These are phyloP conservation scores for Clarkia xantiana DNA, from an alignment of 345 rosid genomes.

Conservation along the genomic window DNA sequence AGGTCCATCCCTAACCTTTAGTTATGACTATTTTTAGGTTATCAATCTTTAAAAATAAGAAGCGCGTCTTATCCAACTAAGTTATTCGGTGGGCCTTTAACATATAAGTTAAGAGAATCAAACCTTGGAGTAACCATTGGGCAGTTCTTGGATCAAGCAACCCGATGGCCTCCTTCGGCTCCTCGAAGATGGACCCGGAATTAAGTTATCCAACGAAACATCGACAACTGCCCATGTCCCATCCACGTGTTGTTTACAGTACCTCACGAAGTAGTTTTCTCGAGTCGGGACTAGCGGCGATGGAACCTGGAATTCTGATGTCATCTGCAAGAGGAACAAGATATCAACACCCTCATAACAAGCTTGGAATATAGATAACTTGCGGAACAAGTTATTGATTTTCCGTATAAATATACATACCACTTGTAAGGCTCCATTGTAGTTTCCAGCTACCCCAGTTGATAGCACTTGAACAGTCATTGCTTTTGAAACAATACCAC, in stretches of 20 bases:
- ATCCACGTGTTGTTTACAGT: conserved; percentile 74
- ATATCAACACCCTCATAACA: too few species aligned
- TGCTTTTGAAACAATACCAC: conserved; percentile 81
- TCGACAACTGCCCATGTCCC: conserved; percentile 91
- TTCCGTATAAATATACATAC: conserved; percentile 17
- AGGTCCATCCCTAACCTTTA: too few species aligned
- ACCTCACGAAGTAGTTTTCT: conserved; percentile 71
- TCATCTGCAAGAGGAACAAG: conserved; percentile 36
- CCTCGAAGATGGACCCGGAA: conserved; percentile 31
- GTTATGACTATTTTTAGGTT: too few species aligned
- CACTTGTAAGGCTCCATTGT: conserved; percentile 96
- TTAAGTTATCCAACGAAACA: conserved; percentile 66
- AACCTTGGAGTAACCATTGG: conserved; percentile 93
- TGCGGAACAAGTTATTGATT: too few species aligned
- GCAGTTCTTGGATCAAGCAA: conserved; percentile 79
- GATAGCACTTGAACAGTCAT: conserved; percentile 81
- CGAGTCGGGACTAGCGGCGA: conserved; percentile 82
- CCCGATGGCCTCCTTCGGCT: conserved; percentile 87
- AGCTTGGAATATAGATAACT: too few species aligned
- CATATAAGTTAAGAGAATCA: too few species aligned
- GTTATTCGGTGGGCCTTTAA: too few species aligned
- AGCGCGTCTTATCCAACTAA: too few species aligned
- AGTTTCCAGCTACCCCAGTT: conserved; percentile 95
- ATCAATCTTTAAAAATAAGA: too few species aligned
- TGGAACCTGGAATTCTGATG: conserved; percentile 87